Percentiles rank a stretch among this genome's conserved stretches.
phyloP scores from a whole-genome alignment of 2,329 filamentous ascomycete species.

The Fusarium mexicanum region DNA sequence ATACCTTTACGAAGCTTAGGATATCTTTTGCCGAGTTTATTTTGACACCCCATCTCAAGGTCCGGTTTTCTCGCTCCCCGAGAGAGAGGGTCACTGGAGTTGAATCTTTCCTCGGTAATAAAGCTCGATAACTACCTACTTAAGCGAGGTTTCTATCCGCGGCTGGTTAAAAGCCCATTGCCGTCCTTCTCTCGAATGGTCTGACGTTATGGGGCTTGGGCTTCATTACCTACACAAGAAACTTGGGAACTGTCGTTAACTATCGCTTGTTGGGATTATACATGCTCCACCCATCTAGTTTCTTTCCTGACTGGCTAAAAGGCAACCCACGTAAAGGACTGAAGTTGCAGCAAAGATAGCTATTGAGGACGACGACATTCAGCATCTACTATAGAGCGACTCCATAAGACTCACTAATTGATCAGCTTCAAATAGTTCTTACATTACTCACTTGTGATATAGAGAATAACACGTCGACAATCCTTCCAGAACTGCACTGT shows the following conservation, averaged over 20 bases:
- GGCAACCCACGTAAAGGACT: background rate
- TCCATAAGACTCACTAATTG: background rate
- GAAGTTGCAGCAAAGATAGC: background rate
- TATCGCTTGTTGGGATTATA: background rate
- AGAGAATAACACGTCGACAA: no score
- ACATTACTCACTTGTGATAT: background rate
- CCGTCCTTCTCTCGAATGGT: background rate
- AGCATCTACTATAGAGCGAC: background rate
- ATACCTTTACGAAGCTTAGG: no score
- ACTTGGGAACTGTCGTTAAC: background rate
- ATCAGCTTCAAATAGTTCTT: background rate
- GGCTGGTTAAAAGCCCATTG: background rate
- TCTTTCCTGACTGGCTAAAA: background rate
- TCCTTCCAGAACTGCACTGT: background rate
- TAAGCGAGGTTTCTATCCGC: background rate
- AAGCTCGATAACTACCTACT: background rate
- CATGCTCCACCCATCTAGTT: background rate
- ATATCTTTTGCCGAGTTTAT: no score
- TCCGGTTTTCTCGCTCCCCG: no score
- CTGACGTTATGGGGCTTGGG: background rate
- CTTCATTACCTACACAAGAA: background rate
- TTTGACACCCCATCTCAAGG: no score
- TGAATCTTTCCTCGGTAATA: constrained; percentile 37
- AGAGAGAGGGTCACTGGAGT: background rate
- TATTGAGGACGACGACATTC: no score